A percentile compares a stretch with the other conserved stretches of the same genome.
These are phyloP conservation scores for Globisporangium nunn DNA, from an alignment of 352 stramenopile species.

Conservation along the genomic window DNA sequence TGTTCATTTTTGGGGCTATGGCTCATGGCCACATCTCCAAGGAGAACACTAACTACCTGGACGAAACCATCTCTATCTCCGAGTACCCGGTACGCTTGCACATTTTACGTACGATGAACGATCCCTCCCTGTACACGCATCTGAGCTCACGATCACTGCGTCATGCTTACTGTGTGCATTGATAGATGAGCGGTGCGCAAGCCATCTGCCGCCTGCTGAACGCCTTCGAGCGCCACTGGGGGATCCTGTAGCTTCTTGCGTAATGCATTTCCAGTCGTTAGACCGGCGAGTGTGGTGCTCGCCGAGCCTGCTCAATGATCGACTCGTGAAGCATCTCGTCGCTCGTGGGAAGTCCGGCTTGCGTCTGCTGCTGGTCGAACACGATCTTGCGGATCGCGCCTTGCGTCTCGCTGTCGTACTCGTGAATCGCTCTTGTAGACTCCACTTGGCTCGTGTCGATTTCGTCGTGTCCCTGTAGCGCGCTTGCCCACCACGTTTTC, in stretches of 20 bases:
- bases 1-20: conserved; percentile 98
- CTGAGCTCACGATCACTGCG: not conserved
- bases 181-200: conserved; percentile 91
- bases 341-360: conserved; percentile 85
- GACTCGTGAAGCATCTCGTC: conserved; percentile 91
- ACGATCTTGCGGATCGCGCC: conserved; percentile 99
- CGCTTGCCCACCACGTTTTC: conserved; percentile 97
- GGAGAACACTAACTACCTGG: conserved; percentile 96
- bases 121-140: not conserved
- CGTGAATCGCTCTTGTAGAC: conserved; percentile 93
- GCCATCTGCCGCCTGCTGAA: conserved; percentile 95
- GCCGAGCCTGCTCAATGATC: conserved; percentile 92
- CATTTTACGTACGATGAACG: too few relatives aligned
- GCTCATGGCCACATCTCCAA: conserved; percentile 94
- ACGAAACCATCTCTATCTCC: conserved; percentile 96
- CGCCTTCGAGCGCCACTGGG: conserved; percentile 98
- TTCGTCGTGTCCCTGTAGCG: conserved; percentile 87
- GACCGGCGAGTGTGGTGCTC: conserved; percentile 28
- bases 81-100: conserved; percentile 88
- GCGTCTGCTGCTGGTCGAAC: conserved; percentile 91
- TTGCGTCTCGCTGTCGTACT: conserved; percentile 96
- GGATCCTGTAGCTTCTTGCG: conserved; percentile 88
- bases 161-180: not conserved
- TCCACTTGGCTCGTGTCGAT: conserved; percentile 98
- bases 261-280: conserved; percentile 4